Conservation (phyloP, 495 filamentous ascomycete genomes). For the Talaromyces nanjingensis region DNA sequence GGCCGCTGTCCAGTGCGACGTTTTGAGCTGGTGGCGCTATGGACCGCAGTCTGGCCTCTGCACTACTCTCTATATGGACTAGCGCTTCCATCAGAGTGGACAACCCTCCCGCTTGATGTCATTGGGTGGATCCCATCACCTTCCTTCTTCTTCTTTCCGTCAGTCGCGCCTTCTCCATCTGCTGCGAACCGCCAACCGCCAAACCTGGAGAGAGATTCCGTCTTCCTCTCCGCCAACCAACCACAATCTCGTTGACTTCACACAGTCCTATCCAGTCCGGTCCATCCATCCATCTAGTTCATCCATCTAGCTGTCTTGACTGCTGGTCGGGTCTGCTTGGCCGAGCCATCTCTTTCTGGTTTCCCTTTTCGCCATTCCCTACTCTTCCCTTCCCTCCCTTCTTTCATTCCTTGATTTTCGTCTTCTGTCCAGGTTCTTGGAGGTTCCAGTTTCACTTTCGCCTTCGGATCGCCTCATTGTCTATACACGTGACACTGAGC, state of each 20-base stretch:
- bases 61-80: neutral
- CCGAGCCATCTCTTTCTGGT: neutral
- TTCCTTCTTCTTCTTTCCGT: neutral
- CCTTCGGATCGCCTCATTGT: constrained; percentile 3
- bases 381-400: neutral
- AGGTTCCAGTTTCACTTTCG: neutral
- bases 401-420: neutral
- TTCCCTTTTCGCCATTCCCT: neutral
- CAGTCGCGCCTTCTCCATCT: neutral
- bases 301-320: neutral
- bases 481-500: constrained; percentile 6
- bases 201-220: neutral
- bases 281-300: no score
- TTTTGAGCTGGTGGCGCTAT: neutral
- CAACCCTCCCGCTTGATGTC: neutral
- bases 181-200: neutral
- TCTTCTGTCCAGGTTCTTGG: neutral
- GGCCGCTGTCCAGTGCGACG: neutral
- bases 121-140: neutral
- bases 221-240: neutral
- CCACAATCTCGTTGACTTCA: neutral
- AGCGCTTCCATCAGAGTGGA: neutral
- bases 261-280: no score
- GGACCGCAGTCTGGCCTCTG: neutral
- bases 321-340: neutral